A percentile compares a stretch with the other conserved stretches of the same genome.
Conservation (phyloP, 2,329 filamentous ascomycete species). For the Beauveria varroae region DNA sequence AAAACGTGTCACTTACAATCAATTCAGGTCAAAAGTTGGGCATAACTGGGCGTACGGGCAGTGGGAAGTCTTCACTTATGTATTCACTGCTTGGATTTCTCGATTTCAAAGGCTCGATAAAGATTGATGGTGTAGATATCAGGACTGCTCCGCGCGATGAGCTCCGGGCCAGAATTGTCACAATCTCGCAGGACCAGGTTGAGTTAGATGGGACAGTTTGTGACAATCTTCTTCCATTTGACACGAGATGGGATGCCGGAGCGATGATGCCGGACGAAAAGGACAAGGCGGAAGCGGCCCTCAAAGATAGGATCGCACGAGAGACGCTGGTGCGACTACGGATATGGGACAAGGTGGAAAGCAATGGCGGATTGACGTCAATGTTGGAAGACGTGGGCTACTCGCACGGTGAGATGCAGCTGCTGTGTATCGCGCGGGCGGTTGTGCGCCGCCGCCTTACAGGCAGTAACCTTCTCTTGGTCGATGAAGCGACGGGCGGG, state of each 20-base stretch:
- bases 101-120: not conserved
- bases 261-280: not conserved
- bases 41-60: not conserved
- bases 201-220: constrained; percentile 8
- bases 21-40: not conserved
- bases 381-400: not conserved
- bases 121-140: not conserved
- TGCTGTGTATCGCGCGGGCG: constrained; percentile 4
- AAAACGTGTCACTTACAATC: not conserved
- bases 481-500: constrained; percentile 1
- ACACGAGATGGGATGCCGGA: not conserved
- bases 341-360: not conserved
- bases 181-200: constrained; percentile 17
- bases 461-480: not conserved
- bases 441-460: not conserved
- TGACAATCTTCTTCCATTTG: not conserved
- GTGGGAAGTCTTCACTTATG: constrained; percentile 1
- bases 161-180: constrained; percentile 1
- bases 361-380: not conserved
- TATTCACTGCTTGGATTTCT: not conserved
- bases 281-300: not conserved
- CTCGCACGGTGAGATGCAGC: constrained; percentile 7
- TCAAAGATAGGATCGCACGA: not conserved
- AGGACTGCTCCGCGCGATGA: not conserved
- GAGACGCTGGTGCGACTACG: not conserved